Evolutionary conservation across 305 asterid species (phyloP).

Genomic region (Rubia balearica): DNA sequence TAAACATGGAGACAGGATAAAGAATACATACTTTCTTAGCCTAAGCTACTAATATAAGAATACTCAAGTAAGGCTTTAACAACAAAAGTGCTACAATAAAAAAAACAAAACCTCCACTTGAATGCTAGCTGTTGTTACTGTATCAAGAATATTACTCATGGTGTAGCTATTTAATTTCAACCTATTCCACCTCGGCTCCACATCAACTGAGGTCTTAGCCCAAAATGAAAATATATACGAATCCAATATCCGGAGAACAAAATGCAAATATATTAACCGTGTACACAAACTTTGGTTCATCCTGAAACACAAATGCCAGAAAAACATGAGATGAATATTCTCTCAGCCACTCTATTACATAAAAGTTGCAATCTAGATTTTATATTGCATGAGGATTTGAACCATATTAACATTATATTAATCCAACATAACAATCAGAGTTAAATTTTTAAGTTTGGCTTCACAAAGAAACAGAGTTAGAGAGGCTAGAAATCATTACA

Average conservation of each 20-base stretch:
- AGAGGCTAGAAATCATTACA: background rate
- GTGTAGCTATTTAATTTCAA: conserved; percentile 79
- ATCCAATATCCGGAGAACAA: conserved; percentile 55
- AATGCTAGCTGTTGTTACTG: conserved; percentile 81
- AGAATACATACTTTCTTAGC: background rate
- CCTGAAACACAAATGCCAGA: conserved; percentile 38
- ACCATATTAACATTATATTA: background rate
- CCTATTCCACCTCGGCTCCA: conserved; percentile 63
- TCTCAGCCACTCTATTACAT: background rate
- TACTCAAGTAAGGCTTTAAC: background rate
- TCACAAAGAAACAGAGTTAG: background rate
- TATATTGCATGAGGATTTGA: background rate
- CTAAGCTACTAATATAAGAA: background rate
- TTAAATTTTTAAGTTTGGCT: background rate
- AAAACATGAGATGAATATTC: conserved; percentile 14
- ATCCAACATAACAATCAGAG: background rate
- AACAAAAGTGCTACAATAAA: background rate
- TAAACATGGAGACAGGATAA: background rate
- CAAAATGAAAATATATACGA: conserved; percentile 77
- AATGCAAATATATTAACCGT: conserved; percentile 42
- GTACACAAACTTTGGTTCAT: conserved; percentile 82
- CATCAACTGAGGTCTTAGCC: conserved; percentile 64
- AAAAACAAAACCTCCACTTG: conserved; percentile 44
- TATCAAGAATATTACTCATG: conserved; percentile 67
- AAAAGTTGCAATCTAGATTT: background rate